Evolutionary conservation across 805 yeast species (phyloP).

Genomic region (Huiozyma naganishii): DNA sequence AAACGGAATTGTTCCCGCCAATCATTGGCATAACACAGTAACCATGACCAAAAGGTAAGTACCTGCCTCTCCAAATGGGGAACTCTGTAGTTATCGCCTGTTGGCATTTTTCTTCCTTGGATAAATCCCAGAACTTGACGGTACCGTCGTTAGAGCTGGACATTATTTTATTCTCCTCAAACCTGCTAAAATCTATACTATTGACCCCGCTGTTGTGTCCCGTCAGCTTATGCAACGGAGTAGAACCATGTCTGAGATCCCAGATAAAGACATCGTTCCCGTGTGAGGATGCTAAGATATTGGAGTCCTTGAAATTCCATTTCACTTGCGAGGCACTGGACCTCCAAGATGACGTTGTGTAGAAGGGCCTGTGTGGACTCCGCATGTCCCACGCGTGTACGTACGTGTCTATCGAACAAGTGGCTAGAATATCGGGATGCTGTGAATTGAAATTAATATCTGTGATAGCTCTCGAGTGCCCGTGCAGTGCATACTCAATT

Average conservation of each 20-base stretch:
- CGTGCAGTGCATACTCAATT: slow-evolving; percentile 77
- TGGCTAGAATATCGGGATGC: slow-evolving; percentile 79
- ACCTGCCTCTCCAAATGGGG: slow-evolving; percentile 84
- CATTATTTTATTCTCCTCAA: slow-evolving; percentile 47
- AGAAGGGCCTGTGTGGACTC: slow-evolving; percentile 60
- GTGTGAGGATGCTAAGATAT: slow-evolving; percentile 77
- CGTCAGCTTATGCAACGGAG: slow-evolving; percentile 52
- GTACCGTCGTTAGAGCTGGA: slow-evolving; percentile 82
- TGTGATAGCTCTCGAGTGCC: slow-evolving; percentile 87
- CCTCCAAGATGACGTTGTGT: slow-evolving; percentile 84
- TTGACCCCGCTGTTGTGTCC: slow-evolving; percentile 86
- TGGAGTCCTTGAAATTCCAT: slow-evolving; percentile 73
- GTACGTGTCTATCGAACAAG: slow-evolving; percentile 86
- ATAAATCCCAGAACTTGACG: slow-evolving; percentile 73
- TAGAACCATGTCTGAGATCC: slow-evolving; percentile 79
- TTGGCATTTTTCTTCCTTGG: slow-evolving; percentile 36
- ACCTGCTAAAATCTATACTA: slow-evolving; percentile 73
- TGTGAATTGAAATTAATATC: slow-evolving; percentile 88
- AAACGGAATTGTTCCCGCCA: slow-evolving; percentile 57
- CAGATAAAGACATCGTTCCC: slow-evolving; percentile 72
- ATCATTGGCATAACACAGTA: slow-evolving; percentile 85
- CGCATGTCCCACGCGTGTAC: slow-evolving; percentile 88
- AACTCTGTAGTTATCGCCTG: slow-evolving; percentile 59
- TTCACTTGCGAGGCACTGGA: slow-evolving; percentile 93
- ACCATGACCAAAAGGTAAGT: slow-evolving; percentile 79